These are phyloP conservation scores for Nicotiana attenuata DNA, from an alignment of 257 asterid genomes.

Conservation along the genomic window DNA sequence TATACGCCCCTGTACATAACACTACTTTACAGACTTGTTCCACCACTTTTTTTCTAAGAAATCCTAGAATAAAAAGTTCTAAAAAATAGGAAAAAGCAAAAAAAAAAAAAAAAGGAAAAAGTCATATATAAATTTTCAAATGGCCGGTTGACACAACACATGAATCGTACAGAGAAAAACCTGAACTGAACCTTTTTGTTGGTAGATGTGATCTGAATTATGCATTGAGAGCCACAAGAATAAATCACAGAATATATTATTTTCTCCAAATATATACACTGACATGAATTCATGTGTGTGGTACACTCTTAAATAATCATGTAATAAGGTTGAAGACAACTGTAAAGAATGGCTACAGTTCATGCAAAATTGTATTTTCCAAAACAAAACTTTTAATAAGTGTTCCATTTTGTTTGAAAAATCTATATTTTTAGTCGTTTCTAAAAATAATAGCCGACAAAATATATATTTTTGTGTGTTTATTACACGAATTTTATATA, in stretches of 20 bases:
- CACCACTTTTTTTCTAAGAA: too few relatives aligned
- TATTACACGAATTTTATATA: too few relatives aligned
- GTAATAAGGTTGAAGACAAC: neutral
- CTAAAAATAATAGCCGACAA: too few relatives aligned
- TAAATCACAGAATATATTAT: neutral
- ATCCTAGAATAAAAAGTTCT: too few relatives aligned
- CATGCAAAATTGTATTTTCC: neutral
- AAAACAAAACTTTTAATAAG: neutral
- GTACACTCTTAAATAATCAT: neutral
- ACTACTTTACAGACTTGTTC: too few relatives aligned
- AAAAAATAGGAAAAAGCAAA: too few relatives aligned
- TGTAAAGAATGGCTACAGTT: neutral
- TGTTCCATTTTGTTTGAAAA: neutral
- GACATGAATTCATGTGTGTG: neutral
- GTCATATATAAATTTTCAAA: neutral
- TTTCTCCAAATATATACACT: neutral
- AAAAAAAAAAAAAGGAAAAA: too few relatives aligned
- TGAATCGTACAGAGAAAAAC: neutral
- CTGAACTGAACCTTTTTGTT: neutral
- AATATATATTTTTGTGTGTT: too few relatives aligned
- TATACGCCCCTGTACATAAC: too few relatives aligned
- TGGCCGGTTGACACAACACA: neutral
- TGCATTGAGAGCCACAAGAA: neutral
- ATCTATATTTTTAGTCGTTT: too few relatives aligned
- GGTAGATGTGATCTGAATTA: neutral